Evolutionary conservation across 1,139 yeast species (phyloP).

Genomic region (Saccharomycopsis crataegensis): DNA sequence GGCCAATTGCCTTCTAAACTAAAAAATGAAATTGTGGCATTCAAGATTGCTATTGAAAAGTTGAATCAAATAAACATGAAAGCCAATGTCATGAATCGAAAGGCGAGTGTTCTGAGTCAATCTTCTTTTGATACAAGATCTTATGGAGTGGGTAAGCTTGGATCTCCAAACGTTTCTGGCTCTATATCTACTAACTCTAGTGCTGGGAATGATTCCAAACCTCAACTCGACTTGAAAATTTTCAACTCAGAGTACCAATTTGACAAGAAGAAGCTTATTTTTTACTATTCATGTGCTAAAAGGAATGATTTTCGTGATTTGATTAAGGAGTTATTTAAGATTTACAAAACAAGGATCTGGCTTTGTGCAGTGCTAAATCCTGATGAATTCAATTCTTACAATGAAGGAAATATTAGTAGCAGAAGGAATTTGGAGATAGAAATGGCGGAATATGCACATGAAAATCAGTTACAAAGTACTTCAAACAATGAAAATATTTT

Average conservation of each 20-base stretch:
- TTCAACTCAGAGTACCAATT: conserved; percentile 87
- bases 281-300: conserved; percentile 64
- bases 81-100: background rate
- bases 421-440: conserved; percentile 7
- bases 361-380: conserved; percentile 66
- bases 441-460: background rate
- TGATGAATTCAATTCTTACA: conserved; percentile 18
- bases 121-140: too few species aligned
- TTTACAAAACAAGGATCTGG: conserved; percentile 96
- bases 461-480: background rate
- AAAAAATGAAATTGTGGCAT: conserved; percentile 15
- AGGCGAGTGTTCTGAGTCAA: background rate
- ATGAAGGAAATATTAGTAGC: conserved; percentile 9
- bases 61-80: conserved; percentile 14
- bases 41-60: conserved; percentile 17
- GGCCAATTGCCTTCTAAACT: conserved; percentile 10
- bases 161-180: background rate
- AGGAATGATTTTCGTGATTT: conserved; percentile 89
- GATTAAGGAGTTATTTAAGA: conserved; percentile 84
- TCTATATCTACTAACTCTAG: background rate
- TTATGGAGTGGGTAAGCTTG: too few species aligned
- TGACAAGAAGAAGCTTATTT: conserved; percentile 87
- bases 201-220: conserved; percentile 22
- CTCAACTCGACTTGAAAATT: conserved; percentile 35
- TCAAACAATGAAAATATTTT: background rate